phyloP scores from a whole-genome alignment of 169 alveolate genomes.

The Theileria annulata region DNA sequence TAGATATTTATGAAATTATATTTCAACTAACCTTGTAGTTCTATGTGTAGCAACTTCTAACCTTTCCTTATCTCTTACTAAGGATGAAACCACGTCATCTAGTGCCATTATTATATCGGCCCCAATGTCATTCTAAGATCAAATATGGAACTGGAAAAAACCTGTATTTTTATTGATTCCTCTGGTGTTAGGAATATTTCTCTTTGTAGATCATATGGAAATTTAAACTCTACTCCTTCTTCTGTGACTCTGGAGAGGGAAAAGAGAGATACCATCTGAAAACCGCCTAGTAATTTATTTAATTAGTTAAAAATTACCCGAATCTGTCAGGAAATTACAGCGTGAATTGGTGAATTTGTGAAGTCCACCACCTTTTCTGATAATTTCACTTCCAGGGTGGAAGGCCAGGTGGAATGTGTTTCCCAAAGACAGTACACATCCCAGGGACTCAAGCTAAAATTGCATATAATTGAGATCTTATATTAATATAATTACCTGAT shows the following conservation, averaged over 20 bases:
- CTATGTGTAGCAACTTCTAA: constrained; percentile 65
- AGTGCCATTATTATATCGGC: constrained; percentile 97
- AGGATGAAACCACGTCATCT: constrained; percentile 94
- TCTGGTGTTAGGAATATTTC: constrained; percentile 94
- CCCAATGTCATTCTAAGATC: constrained; percentile 90
- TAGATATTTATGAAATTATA: constrained; percentile 70
- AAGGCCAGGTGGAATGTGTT: constrained; percentile 97
- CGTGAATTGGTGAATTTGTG: constrained; percentile 93
- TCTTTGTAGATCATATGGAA: constrained; percentile 82
- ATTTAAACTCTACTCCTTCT: constrained; percentile 93
- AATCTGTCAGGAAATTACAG: constrained; percentile 93
- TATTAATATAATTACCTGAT: constrained; percentile 62
- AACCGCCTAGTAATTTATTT: constrained; percentile 75
- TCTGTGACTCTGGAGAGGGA: constrained; percentile 89
- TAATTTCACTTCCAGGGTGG: constrained; percentile 91
- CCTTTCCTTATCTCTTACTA: constrained; percentile 64
- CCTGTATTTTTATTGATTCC: constrained; percentile 87
- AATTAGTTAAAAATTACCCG: constrained; percentile 79
- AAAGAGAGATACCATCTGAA: constrained; percentile 92
- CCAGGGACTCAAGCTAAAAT: constrained; percentile 57
- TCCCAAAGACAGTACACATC: constrained; percentile 87
- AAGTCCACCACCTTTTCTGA: constrained; percentile 89
- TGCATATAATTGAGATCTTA: constrained; percentile 72
- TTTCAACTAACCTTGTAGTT: constrained; percentile 68
- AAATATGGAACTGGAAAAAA: background rate